These are phyloP conservation scores for Ustilago shanxiensis DNA, from an alignment of 1,284 basidiomycete genomes.

Conservation along the genomic window DNA sequence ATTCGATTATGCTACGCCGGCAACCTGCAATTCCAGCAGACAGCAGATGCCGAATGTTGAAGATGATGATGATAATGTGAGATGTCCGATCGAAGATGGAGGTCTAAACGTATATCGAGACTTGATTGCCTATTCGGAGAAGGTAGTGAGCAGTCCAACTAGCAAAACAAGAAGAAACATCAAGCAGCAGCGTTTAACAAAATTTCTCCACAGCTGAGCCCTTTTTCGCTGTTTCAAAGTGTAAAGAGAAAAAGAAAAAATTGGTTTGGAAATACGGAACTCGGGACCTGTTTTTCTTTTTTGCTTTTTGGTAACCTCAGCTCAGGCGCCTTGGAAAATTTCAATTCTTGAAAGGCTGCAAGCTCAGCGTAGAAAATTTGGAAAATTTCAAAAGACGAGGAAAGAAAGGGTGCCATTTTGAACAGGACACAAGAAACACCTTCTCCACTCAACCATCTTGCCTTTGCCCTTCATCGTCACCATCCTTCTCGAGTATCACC, in stretches of 20 bases:
- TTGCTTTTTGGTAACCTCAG: not conserved
- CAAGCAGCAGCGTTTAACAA: slow-evolving; percentile 32
- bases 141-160: not conserved
- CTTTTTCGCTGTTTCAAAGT: not conserved
- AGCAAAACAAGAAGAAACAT: not conserved
- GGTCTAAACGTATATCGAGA: not conserved
- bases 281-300: slow-evolving; percentile 19
- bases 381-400: slow-evolving; percentile 38
- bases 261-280: slow-evolving; percentile 13
- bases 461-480: slow-evolving; percentile 2
- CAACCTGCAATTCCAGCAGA: not conserved
- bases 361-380: slow-evolving; percentile 32
- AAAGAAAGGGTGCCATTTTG: slow-evolving; percentile 1
- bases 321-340: slow-evolving; percentile 3
- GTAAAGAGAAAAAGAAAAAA: slow-evolving; percentile 17
- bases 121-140: too few relatives aligned
- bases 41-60: not conserved
- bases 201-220: slow-evolving; percentile 24
- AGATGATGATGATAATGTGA: not conserved
- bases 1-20: not conserved
- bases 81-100: not conserved
- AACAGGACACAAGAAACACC: too few relatives aligned
- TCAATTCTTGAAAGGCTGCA: not conserved
- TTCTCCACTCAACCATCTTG: slow-evolving; percentile 3
- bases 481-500: slow-evolving; percentile 4